Evolutionary conservation across 2,329 filamentous ascomycete species (phyloP).

Genomic region (Epichloe aotearoae): DNA sequence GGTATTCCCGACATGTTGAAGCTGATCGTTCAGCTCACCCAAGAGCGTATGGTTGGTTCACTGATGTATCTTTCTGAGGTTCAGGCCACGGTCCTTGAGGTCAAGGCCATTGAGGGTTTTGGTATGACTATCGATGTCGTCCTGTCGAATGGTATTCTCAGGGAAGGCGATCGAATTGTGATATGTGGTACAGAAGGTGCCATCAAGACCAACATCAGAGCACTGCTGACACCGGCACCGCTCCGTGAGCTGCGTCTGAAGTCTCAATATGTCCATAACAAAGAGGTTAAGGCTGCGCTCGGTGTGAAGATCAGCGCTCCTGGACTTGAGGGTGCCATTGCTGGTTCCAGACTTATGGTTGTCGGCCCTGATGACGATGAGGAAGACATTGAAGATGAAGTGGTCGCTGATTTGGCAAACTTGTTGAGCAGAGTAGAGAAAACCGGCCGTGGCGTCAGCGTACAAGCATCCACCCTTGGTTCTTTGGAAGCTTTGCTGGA

Average conservation of each 20-base stretch:
- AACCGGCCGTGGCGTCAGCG: slow-evolving; percentile 85
- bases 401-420: slow-evolving; percentile 86
- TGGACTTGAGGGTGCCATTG: slow-evolving; percentile 89
- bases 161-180: slow-evolving; percentile 88
- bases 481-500: slow-evolving; percentile 92
- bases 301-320: slow-evolving; percentile 98
- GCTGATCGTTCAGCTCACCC: slow-evolving; percentile 79
- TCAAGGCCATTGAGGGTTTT: slow-evolving; percentile 97
- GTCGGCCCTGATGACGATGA: slow-evolving; percentile 93
- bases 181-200: slow-evolving; percentile 93
- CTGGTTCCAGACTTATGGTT: slow-evolving; percentile 86
- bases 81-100: slow-evolving; percentile 93
- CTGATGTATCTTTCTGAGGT: slow-evolving; percentile 98
- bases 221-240: slow-evolving; percentile 81
- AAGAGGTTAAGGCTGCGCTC: slow-evolving; percentile 94
- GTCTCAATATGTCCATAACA: slow-evolving; percentile 95
- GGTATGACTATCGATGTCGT: slow-evolving; percentile 98
- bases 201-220: slow-evolving; percentile 90
- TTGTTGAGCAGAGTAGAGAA: slow-evolving; percentile 86
- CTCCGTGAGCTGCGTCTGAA: slow-evolving; percentile 92
- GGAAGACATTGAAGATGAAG: slow-evolving; percentile 90
- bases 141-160: slow-evolving; percentile 85
- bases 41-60: slow-evolving; percentile 92
- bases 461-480: slow-evolving; percentile 93
- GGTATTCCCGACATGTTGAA: slow-evolving; percentile 98